Evolutionary conservation across 768 basidiomycete genomes (phyloP), one percentile per base, ranked within the genome.

Genomic region (Pleurotus djamor): DNA sequence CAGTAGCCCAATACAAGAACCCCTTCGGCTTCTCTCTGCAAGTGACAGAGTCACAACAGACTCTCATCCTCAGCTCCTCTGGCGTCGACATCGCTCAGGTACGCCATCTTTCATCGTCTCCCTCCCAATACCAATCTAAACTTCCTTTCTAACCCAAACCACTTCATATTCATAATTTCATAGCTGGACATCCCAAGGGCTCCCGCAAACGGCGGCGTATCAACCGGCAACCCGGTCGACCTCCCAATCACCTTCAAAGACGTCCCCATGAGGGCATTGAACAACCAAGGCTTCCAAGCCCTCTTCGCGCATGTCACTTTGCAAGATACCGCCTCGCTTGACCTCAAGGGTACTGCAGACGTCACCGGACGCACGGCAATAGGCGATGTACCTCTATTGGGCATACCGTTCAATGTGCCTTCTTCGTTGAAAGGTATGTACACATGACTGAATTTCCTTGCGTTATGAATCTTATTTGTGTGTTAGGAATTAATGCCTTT

Each of bases 1-100:
- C 84, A 0, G 57, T 84, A 3, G 86, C 84, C 13, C 72, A 77
- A 62, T 88, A 87, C 69, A 83, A 81, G 69, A 91, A 90, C 70
- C 89, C 89, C 0, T 91, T 91, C 67, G 89, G 89, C 3, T 91
- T 91, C 72, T 82, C 85, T 9, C 68, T 91, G 56, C 87, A 89
- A 65, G 85, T 88, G 21, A 68, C 84, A 9, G 76, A 81, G 62
- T 74, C 83, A 2, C 77, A 79, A 0, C 77, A 89, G 65, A 78
- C 79, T 21, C 81, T 91, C 62, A 75, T 76, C 49, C 69, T 91
- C 48, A 74, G 71, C 14, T 71, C 71, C 4, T 73, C 74, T 21
- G 84, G 85, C 4, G 67, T 74, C 32, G 72, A 84, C 59, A 76
- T 83, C 38, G 87, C 87, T 33, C 70, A 79, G 69, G 86, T 88